Evolutionary conservation across 2,329 filamentous ascomycete genomes (phyloP), one percentile per base, ranked within the genome.

Genomic region (Ramichloridium luteum): DNA sequence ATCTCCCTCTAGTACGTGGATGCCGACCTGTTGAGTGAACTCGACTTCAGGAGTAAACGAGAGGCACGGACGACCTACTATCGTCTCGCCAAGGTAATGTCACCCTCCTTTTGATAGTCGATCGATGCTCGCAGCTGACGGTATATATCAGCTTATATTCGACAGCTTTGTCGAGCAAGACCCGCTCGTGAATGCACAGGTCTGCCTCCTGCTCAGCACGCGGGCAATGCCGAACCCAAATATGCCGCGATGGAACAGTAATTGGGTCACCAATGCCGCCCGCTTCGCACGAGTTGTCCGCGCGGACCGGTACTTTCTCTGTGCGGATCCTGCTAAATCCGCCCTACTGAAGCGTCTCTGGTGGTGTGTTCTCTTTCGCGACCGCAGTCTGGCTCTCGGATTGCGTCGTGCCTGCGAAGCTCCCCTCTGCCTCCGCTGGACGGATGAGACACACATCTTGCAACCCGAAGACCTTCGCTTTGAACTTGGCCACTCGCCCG

Each of bases 191-290:
- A 44, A 35, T 16, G 41, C 41, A 8, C 41, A 42, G 29, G 41
- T 39, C 6, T 42, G 41, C 26, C 20, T 44, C 13, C 20, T 44
- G 9, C 25, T 44, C 10, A 41, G 36, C 3, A 41, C 41, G 27
- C 40, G 40, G 17, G 37, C 41, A 12, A n/a, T n/a, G n/a, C 41
- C 41, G 4, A 42, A 42, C 15, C 38, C 41, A 29, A 44, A 44
- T 25, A 31, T 42, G 28, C 31, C 42, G 26, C 39, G 41, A 16
- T 18, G 41, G 23, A 44, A 44, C 27, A 44, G 35, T 5, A 41
- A 40, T 25, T 44, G 41, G 41, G 37, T 44, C 5, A 44, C 41
- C 3, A 39, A 41, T 20, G 41, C 41, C 15, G 40, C 40, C 16
- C 41, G 41, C 13, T 44, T 44, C 25, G 41, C 41, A 11, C 32